Evolutionary conservation across 768 basidiomycete genomes (phyloP), one percentile per base, ranked within the genome.

Genomic region (Calvatia gigantea): DNA sequence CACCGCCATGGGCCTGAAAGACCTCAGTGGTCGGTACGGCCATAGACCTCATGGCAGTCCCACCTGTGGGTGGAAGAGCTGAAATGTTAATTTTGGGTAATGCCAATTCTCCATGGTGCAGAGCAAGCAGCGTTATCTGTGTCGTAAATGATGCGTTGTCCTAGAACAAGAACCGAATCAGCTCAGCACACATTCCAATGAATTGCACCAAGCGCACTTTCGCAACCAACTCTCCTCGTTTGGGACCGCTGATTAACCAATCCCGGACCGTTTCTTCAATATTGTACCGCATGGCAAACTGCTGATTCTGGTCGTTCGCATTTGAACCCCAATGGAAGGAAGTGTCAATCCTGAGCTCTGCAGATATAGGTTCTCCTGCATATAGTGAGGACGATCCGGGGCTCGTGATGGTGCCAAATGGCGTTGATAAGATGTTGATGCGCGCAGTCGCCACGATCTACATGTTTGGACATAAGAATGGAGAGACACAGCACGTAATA

Each of bases 171-270:
- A 41, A 19, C 39, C 21, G 25, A n/a, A 29, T 56, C 33, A 51
- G 43, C 45, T 58, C 54, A 58, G 23, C 49, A 49, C 44, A 57
- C 45, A 4, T 15, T 23, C 11, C 38, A 35, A 54, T 28, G 19
- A 17, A 17, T 35, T 32, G n/a, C 29, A 35, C 14, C 29, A 28
- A 1, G 64, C 84, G 50, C 63, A 91, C 95, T 71, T 74, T 77
- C 2, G 88, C 90, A 15, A 78, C 51, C 62, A 91, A 95, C 61
- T 89, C 88, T 0, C 94, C 94, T 50, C 88, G 83, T 70, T 94
- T 96, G 38, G 80, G 79, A 7, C 95, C 95, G 58, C 91, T 89
- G 7, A 98, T 83, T 2, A 97, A 75, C 95, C 95, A 98, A 60
- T 91, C 89, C 46, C 83, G 84, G 15, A 85, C 79, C 69, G 84